Base-by-base conservation (phyloP, 495 filamentous ascomycete species). In the Penicillium pancosmium region DNA sequence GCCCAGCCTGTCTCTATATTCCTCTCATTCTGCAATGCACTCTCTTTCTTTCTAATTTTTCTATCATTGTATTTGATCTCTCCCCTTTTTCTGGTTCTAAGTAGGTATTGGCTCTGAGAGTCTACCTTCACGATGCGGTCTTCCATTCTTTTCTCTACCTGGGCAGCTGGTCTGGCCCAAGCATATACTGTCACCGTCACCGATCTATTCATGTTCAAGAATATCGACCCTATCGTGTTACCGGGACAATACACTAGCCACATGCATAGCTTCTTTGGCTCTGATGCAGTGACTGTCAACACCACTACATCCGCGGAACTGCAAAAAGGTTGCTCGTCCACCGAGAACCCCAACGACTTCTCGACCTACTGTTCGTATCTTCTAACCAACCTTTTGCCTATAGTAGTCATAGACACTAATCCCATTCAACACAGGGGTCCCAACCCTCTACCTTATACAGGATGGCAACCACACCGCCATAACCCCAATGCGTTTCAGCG, bases 191-290 rank as follows among this genome's bases (percentile, higher is more conserved):
- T 62, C 44, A 56, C 61, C 19, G 31, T 46, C 38, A 34, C 48
- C 23, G 59, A 50, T 12, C 54, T 55, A 15, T 55, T 67, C 54
- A 67, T 67, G 64, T 55, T 56, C 52, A 67, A 67, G 13, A 67
- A 67, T 48, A 61, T 67, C 23, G 64, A 67, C 23, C 55, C 64
- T 2, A 51, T 67, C 21, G 55, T 67, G 1, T 7, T 61, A 2
- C 64, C 64, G 1, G 64, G 64, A 12, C 33, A 57, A 13, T 67
- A 67, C 41, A 67, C 57, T 19, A 59, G 54, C 34, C 64, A 67
- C 33, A 67, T 67, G 64, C 64, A 67, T 34, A 64, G 55, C 43
- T 63, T 67, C 58, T 67, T 67, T 53, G 64, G 64, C 21, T 59
- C 54, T 11, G 64, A 67, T 46, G 64, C 64, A 4, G 48, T 67